Conservation (phyloP, 495 filamentous ascomycete species). For the Platismatia glauca region DNA sequence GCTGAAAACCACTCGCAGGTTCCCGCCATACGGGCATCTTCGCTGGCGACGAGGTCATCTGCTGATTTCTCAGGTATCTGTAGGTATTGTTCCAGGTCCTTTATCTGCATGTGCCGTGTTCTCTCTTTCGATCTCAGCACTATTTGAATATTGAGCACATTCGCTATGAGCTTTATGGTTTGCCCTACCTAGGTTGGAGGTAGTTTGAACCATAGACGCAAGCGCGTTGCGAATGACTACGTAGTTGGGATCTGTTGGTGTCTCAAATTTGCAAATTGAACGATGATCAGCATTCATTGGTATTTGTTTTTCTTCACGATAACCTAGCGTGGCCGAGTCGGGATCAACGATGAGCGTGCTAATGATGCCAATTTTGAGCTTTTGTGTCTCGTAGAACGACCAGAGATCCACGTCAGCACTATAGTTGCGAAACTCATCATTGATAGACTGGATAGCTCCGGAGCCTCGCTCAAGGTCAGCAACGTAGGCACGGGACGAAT, state of each 20-base stretch:
- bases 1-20: conserved; percentile 27
- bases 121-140: conserved; percentile 5
- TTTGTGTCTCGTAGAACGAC: conserved; percentile 35
- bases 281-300: conserved; percentile 38
- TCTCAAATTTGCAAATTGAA: conserved; percentile 38
- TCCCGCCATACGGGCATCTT: conserved; percentile 29
- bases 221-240: conserved; percentile 31
- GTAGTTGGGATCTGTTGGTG: conserved; percentile 34
- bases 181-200: background rate
- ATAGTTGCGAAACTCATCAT: conserved; percentile 27
- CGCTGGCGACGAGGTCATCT: conserved; percentile 29
- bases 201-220: conserved; percentile 17
- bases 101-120: conserved; percentile 14
- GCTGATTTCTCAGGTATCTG: conserved; percentile 24
- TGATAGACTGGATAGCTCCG: conserved; percentile 25
- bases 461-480: conserved; percentile 24
- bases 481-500: conserved; percentile 16
- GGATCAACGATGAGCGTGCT: conserved; percentile 32
- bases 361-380: conserved; percentile 21
- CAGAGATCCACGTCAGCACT: conserved; percentile 19
- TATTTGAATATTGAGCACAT: background rate
- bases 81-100: conserved; percentile 23
- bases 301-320: conserved; percentile 31
- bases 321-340: conserved; percentile 37
- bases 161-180: background rate